These are phyloP conservation scores for Cicer judaicum DNA, from an alignment of 306 rosid species.

Conservation along the genomic window DNA sequence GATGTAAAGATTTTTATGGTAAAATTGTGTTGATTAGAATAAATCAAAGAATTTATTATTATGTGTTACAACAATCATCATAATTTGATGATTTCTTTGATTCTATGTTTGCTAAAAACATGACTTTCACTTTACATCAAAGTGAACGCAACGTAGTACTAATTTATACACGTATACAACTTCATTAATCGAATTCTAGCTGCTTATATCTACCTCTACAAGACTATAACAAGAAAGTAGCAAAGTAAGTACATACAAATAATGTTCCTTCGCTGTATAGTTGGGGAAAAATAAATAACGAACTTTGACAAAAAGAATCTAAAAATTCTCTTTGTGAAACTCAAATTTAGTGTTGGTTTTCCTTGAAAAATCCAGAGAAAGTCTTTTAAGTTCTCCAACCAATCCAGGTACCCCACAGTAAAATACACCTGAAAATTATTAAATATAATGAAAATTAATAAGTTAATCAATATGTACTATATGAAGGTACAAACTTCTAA, in stretches of 20 bases:
- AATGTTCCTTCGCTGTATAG: constrained; percentile 39
- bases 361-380: constrained; percentile 75
- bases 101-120: constrained; percentile 14
- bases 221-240: constrained; percentile 19
- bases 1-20: background rate
- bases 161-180: constrained; percentile 14
- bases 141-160: constrained; percentile 29
- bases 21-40: constrained; percentile 11
- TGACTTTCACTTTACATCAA: constrained; percentile 1
- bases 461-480: constrained; percentile 20
- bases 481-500: background rate
- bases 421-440: constrained; percentile 76
- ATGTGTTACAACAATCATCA: background rate
- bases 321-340: constrained; percentile 88
- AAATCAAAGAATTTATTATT: background rate
- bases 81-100: constrained; percentile 2
- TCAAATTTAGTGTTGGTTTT: constrained; percentile 83
- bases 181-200: constrained; percentile 17
- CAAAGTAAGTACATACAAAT: constrained; percentile 34
- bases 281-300: constrained; percentile 23
- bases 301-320: constrained; percentile 18
- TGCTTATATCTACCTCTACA: constrained; percentile 19
- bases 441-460: constrained; percentile 2
- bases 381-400: constrained; percentile 72
- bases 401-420: constrained; percentile 77